Percentiles rank a stretch among this genome's conserved stretches.
Conservation (phyloP, 768 basidiomycete genomes). For the Hortiboletus campestris region DNA sequence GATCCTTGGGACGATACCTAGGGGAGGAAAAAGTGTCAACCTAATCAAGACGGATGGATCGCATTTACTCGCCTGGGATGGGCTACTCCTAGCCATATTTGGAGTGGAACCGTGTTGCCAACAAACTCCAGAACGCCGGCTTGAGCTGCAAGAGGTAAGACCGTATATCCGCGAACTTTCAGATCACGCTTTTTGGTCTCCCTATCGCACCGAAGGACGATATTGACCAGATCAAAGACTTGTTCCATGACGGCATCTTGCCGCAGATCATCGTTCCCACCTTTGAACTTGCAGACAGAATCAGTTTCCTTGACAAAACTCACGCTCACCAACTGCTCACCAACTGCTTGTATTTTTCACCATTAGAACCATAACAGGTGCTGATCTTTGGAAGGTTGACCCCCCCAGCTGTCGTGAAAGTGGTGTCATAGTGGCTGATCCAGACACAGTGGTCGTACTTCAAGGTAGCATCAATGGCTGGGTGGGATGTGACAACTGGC, state of each 20-base stretch:
- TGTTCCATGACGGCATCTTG: constrained; percentile 99
- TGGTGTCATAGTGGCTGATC: constrained; percentile 58
- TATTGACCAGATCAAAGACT: constrained; percentile 88
- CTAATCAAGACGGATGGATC: neutral
- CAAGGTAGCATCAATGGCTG: constrained; percentile 66
- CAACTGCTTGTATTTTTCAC: constrained; percentile 69
- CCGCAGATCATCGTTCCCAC: constrained; percentile 85
- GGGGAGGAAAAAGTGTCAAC: neutral
- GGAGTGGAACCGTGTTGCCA: constrained; percentile 65
- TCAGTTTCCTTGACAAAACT: neutral
- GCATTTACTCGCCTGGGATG: constrained; percentile 53
- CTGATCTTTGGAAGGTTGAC: constrained; percentile 80
- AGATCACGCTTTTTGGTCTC: constrained; percentile 74
- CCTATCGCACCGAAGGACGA: constrained; percentile 67
- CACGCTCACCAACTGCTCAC: constrained; percentile 42
- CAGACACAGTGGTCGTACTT: constrained; percentile 69
- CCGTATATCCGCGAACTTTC: constrained; percentile 79
- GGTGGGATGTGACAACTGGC: constrained; percentile 79
- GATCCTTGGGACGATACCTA: constrained; percentile 70
- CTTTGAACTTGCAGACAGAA: constrained; percentile 71
- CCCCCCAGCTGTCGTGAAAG: constrained; percentile 72
- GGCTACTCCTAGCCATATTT: constrained; percentile 57
- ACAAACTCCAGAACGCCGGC: constrained; percentile 94
- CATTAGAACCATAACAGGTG: constrained; percentile 65
- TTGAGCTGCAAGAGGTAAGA: constrained; percentile 76